Evolutionary conservation across 2,329 filamentous ascomycete genomes (phyloP), one percentile per base, ranked within the genome.

Genomic region (Gnomoniopsis smithogilvyi): DNA sequence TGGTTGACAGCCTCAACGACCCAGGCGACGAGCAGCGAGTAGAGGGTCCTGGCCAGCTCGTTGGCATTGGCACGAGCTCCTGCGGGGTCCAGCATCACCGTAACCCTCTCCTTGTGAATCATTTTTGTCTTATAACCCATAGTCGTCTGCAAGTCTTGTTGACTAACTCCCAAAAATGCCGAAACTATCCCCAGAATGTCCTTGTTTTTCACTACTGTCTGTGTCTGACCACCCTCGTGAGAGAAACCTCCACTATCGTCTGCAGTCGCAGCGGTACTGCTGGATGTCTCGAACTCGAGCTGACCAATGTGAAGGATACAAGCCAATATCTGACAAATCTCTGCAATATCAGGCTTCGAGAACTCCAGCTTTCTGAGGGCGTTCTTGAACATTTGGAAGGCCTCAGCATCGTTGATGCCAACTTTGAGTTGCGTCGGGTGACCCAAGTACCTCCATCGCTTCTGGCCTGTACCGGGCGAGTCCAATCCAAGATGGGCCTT

Each of bases 161-260:
- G 84, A 67, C 87, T 85, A 7, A 99, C 89, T 50, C 95, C 95
- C 1, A 99, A 79, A 79, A 99, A 99, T n/a, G 94, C 93, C 12
- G 95, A 93, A 56, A 99, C 83, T 51, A 94, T 91, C 47, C 80
- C 81, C 7, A 99, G 80, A 1, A 91, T 89, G 63, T 98, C 94
- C 76, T 93, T 96, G 74, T 99, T 99, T 77, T 90, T 95, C 34
- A 97, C 94, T 2, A 88, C 84, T 0, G 95, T 98, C 30, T 93
- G 80, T 0, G 84, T 90, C 69, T 95, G 91, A 46, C 88, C 91
- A 64, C 95, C 95, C 73, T 99, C 95, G 69, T 96, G 92, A 0
- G 95, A 96, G 74, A 95, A 98, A 21, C 94, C 94, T 57, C 95
- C 95, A 65, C 94, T 98, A 68, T 99, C 95, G 67, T 97, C 93